Conservation (phyloP, 2,329 filamentous ascomycete genomes). For the Capronia coronata region DNA sequence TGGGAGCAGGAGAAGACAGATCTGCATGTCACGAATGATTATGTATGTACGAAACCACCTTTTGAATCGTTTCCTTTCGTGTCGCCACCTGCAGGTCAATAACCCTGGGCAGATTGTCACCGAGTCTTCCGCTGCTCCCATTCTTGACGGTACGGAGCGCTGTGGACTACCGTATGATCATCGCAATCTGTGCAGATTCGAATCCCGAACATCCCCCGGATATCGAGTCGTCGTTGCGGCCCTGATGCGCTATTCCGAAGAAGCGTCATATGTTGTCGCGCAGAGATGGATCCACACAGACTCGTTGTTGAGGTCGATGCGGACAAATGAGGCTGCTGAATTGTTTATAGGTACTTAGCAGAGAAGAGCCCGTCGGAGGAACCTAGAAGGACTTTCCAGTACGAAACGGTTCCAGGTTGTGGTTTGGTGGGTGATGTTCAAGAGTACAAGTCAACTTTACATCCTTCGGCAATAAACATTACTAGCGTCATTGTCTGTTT, state of each 20-base stretch:
- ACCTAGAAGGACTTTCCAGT: no score
- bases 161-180: not conserved
- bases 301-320: slow-evolving; percentile 3
- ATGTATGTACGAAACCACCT: no score
- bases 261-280: not conserved
- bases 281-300: slow-evolving; percentile 1
- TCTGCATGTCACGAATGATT: no score
- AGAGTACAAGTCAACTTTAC: slow-evolving; percentile 15
- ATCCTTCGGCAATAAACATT: slow-evolving; percentile 19
- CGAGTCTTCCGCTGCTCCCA: no score
- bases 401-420: no score
- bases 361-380: no score
- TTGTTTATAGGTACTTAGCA: not conserved
- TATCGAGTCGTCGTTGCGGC: slow-evolving; percentile 1
- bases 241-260: not conserved
- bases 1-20: no score
- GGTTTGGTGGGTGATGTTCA: not conserved
- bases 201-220: not conserved
- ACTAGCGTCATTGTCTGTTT: slow-evolving; percentile 26
- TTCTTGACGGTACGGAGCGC: no score
- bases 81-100: no score
- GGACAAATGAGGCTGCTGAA: slow-evolving; percentile 3
- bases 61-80: no score
- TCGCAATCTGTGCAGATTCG: not conserved
- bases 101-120: no score